Conservation (phyloP, 805 yeast genomes). For the Pichia insulana region DNA sequence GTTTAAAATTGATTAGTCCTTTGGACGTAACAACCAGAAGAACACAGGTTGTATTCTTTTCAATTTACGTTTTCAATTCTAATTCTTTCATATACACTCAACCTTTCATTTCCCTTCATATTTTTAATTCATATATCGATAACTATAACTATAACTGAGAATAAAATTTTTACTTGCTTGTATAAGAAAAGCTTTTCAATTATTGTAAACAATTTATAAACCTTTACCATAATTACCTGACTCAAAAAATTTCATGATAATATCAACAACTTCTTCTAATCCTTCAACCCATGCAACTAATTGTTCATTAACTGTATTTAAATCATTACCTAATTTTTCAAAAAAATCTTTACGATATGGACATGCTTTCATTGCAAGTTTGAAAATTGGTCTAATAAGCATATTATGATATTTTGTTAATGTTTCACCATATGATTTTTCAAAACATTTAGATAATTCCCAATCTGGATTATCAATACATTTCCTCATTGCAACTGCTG, state of each 20-base stretch:
- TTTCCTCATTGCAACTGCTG: slow-evolving; percentile 83
- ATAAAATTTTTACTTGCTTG: too few relatives aligned
- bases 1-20: background rate
- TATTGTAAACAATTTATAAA: too few relatives aligned
- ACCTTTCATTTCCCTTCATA: background rate
- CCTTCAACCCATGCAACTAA: slow-evolving; percentile 68
- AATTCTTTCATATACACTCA: background rate
- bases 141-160: slow-evolving; percentile 7
- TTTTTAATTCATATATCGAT: slow-evolving; percentile 4
- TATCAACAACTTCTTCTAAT: slow-evolving; percentile 62
- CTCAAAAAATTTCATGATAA: slow-evolving; percentile 66
- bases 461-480: slow-evolving; percentile 52
- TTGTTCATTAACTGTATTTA: slow-evolving; percentile 56
- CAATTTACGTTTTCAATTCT: background rate
- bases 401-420: slow-evolving; percentile 74
- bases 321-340: slow-evolving; percentile 70
- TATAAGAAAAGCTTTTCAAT: too few relatives aligned
- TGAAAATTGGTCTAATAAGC: slow-evolving; percentile 78
- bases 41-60: too few relatives aligned
- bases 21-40: background rate
- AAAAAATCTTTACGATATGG: slow-evolving; percentile 86
- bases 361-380: slow-evolving; percentile 91
- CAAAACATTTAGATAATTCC: slow-evolving; percentile 72
- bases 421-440: slow-evolving; percentile 76
- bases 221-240: slow-evolving; percentile 87